Percentiles rank a stretch among this genome's conserved stretches.
Evolutionary conservation across 2,329 filamentous ascomycete species (phyloP).

Genomic region (Knoxdaviesia capensis): DNA sequence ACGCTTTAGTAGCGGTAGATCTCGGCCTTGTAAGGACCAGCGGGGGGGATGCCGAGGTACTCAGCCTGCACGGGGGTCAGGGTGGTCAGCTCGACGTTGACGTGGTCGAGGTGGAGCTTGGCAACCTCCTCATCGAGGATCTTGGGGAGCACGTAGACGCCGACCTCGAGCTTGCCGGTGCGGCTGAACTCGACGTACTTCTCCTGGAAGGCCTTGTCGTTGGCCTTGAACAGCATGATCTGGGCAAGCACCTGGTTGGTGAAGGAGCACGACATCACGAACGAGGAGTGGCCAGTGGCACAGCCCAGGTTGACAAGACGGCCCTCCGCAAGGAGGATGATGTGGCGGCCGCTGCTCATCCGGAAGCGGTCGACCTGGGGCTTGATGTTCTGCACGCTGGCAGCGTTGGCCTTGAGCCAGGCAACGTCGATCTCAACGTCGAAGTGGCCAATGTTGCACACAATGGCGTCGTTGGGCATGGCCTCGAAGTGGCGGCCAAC

Average conservation of each 20-base stretch:
- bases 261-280: constrained; percentile 99
- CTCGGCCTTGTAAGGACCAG: constrained; percentile 93
- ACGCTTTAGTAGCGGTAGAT: constrained; percentile 41
- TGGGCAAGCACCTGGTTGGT: constrained; percentile 99
- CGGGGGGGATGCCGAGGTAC: constrained; percentile 69
- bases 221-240: constrained; percentile 92
- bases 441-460: constrained; percentile 99
- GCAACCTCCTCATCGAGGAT: constrained; percentile 98
- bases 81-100: constrained; percentile 82
- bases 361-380: constrained; percentile 97
- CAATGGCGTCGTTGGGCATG: constrained; percentile 96
- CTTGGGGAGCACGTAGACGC: constrained; percentile 96
- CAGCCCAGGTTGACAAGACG: constrained; percentile 99
- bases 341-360: constrained; percentile 84
- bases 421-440: constrained; percentile 99
- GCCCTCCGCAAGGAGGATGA: constrained; percentile 96
- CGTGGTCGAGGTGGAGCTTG: constrained; percentile 76
- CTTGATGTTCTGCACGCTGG: constrained; percentile 95
- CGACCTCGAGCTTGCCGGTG: constrained; percentile 71
- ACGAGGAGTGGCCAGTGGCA: constrained; percentile 96
- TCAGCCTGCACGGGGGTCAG: constrained; percentile 77
- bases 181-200: constrained; percentile 96
- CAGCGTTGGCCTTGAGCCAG: constrained; percentile 95
- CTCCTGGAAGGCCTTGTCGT: constrained; percentile 67
- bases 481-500: constrained; percentile 78